Percentiles rank a stretch among this genome's conserved stretches.
Evolutionary conservation across 306 rosid species (phyloP).

Genomic region (Prunus kanzakura): DNA sequence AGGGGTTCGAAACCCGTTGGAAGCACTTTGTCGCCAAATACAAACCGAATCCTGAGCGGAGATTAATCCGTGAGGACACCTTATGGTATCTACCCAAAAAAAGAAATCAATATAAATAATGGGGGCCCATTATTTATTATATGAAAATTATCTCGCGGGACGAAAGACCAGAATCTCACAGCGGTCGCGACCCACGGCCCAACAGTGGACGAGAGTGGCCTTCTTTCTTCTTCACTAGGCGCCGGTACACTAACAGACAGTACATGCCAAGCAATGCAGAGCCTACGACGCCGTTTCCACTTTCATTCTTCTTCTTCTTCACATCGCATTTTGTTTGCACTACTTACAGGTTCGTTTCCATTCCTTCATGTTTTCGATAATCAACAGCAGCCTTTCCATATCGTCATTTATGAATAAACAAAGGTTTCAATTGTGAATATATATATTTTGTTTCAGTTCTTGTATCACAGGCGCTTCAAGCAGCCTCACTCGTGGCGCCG

Average conservation of each 20-base stretch:
- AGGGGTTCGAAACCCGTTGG: accelerated
- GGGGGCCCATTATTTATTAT: not conserved
- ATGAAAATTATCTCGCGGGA: too few species aligned
- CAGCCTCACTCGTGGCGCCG: constrained; percentile 52
- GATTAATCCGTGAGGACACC: too few species aligned
- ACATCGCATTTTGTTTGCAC: not conserved
- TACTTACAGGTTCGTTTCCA: constrained; percentile 20
- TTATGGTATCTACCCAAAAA: too few species aligned
- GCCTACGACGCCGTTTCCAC: constrained; percentile 9
- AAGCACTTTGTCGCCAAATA: accelerated
- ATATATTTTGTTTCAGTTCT: constrained; percentile 37
- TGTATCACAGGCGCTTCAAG: constrained; percentile 38
- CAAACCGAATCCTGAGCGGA: too few species aligned
- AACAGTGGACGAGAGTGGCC: not conserved
- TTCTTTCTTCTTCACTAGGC: not conserved
- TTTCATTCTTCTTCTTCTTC: not conserved
- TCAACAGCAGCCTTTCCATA: not conserved
- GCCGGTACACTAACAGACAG: not conserved
- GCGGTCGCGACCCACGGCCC: not conserved
- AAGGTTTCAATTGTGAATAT: not conserved
- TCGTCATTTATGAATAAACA: not conserved
- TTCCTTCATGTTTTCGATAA: not conserved
- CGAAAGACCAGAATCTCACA: too few species aligned
- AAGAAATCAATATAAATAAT: too few species aligned
- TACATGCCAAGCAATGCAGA: constrained; percentile 13